Conservation (phyloP, 352 stramenopile species). For the Phytopythium montanum region DNA sequence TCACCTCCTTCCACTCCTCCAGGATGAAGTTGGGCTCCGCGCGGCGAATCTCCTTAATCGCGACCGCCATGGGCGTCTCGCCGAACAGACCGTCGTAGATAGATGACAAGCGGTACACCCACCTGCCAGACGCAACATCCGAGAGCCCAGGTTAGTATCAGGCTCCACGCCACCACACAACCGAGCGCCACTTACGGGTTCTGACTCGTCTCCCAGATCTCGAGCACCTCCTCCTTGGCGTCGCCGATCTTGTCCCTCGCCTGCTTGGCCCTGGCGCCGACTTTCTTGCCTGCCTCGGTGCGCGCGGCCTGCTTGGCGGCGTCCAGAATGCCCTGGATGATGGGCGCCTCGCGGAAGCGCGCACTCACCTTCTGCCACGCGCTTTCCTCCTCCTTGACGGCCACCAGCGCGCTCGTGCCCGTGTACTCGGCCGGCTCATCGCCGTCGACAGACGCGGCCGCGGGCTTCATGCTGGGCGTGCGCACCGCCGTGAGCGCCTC, state of each 20-base stretch:
- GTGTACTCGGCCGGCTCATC: conserved; percentile 60
- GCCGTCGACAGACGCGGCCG: conserved; percentile 16
- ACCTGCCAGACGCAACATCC: conserved; percentile 22
- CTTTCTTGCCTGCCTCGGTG: conserved; percentile 72
- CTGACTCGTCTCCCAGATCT: conserved; percentile 98
- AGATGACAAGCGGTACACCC: conserved; percentile 96
- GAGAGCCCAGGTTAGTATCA: not conserved
- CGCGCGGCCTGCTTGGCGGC: conserved; percentile 74
- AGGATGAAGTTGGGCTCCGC: conserved; percentile 96
- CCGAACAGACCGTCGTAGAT: conserved; percentile 98
- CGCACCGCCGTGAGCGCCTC: conserved; percentile 70
- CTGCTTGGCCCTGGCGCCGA: conserved; percentile 66
- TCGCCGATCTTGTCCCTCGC: conserved; percentile 82
- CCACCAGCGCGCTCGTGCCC: conserved; percentile 68
- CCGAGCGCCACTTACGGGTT: conserved; percentile 84
- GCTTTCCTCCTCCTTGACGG: conserved; percentile 92
- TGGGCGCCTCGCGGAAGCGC: conserved; percentile 92
- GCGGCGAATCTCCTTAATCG: conserved; percentile 94
- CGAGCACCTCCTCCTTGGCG: conserved; percentile 78
- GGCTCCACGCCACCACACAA: not conserved
- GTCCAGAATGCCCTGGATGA: conserved; percentile 91
- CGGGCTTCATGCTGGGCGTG: conserved; percentile 38
- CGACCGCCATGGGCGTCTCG: conserved; percentile 94
- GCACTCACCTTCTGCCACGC: conserved; percentile 94
- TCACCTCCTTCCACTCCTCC: conserved; percentile 92